These are phyloP conservation scores for Macadamia tetraphylla DNA, from an alignment of 164 flowering plant genomes.

Conservation along the genomic window DNA sequence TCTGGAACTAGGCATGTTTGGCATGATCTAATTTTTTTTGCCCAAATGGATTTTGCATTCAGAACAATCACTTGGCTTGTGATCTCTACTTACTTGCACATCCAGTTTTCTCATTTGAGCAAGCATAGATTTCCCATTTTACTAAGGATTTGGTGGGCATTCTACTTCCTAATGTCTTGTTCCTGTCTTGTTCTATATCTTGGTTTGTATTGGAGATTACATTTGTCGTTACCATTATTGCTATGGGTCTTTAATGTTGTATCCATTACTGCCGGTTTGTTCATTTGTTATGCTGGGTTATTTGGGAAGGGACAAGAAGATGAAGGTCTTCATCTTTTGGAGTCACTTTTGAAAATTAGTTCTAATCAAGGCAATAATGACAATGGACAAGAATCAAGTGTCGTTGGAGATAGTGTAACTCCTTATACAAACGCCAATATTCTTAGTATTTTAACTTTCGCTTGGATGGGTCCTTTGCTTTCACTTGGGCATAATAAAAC, in stretches of 20 bases:
- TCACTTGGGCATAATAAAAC: conserved; percentile 2
- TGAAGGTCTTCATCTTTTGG: conserved; percentile 14
- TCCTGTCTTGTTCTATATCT: conserved; percentile 20
- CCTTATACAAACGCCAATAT: too few relatives aligned
- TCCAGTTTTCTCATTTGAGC: background rate
- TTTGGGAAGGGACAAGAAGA: conserved; percentile 11
- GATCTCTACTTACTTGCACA: too few relatives aligned
- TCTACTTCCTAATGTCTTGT: conserved; percentile 20
- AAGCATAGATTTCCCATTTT: conserved; percentile 15
- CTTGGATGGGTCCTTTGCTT: too few relatives aligned
- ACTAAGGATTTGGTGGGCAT: conserved; percentile 30
- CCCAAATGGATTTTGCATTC: conserved; percentile 14
- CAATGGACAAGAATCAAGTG: conserved; percentile 3
- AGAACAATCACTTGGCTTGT: too few relatives aligned
- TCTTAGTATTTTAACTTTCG: too few relatives aligned
- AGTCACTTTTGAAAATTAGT: conserved; percentile 22
- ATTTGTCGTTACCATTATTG: conserved; percentile 8
- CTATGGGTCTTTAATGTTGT: conserved; percentile 16
- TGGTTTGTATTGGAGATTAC: background rate
- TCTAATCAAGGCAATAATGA: background rate
- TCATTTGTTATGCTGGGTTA: conserved; percentile 17
- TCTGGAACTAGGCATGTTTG: conserved; percentile 52
- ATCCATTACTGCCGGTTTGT: background rate
- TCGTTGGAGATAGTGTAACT: conserved; percentile 22
- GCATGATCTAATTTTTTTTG: conserved; percentile 38